These are phyloP conservation scores for Penicillium sp. DNA, from an alignment of 2,329 filamentous ascomycete species.

Conservation along the genomic window DNA sequence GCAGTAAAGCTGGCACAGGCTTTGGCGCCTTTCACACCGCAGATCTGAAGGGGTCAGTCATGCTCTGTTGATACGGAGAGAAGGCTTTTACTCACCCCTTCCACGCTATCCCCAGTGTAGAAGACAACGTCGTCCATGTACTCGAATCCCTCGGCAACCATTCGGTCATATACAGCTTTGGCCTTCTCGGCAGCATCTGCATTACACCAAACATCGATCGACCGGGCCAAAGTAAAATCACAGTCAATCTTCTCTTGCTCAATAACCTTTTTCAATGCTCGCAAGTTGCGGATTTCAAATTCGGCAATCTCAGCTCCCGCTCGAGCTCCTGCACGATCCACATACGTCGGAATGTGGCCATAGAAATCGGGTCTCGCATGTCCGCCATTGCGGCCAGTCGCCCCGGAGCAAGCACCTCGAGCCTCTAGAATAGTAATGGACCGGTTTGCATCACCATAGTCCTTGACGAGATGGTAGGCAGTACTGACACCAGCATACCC, in stretches of 20 bases:
- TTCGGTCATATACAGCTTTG: conserved; percentile 30
- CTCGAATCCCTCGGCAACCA: conserved; percentile 30
- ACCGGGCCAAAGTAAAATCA: conserved; percentile 46
- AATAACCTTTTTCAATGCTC: conserved; percentile 44
- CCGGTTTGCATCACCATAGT: conserved; percentile 15
- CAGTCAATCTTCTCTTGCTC: conserved; percentile 48
- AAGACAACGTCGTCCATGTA: conserved; percentile 38
- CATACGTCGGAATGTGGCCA: conserved; percentile 40
- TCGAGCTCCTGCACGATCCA: conserved; percentile 38
- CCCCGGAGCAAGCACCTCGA: conserved; percentile 45
- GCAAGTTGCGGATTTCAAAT: conserved; percentile 47
- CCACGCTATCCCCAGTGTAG: conserved; percentile 29
- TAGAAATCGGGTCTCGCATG: conserved; percentile 49
- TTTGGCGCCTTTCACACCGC: conserved; percentile 44
- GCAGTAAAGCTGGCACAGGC: conserved; percentile 41
- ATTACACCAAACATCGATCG: conserved; percentile 46
- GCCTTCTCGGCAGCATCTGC: conserved; percentile 34
- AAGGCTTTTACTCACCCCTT: conserved; percentile 27
- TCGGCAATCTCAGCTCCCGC: conserved; percentile 43
- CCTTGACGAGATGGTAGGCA: conserved; percentile 46
- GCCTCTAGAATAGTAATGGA: conserved; percentile 46
- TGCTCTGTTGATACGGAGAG: neutral
- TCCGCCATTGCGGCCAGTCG: conserved; percentile 50
- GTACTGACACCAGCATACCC: conserved; percentile 51
- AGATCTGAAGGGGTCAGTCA: conserved; percentile 26